phyloP scores from a whole-genome alignment of 352 stramenopile genomes.

The Pythium vanterpoolii region DNA sequence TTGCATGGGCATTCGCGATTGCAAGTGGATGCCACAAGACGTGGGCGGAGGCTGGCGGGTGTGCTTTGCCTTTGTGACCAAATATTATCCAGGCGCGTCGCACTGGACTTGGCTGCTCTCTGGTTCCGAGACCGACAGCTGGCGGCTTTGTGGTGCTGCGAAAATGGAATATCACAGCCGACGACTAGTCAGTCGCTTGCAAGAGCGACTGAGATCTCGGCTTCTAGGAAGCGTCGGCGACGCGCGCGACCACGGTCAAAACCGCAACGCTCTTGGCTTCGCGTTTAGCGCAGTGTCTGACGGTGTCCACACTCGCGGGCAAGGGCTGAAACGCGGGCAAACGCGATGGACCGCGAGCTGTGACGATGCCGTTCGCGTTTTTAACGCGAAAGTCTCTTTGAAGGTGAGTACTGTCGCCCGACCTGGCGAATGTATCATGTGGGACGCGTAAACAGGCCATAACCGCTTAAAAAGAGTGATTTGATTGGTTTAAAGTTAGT shows the following conservation, averaged over 20 bases:
- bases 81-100: neutral
- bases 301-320: neutral
- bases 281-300: neutral
- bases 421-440: constrained; percentile 23
- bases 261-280: neutral
- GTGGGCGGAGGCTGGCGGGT: neutral
- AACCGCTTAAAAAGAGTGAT: constrained; percentile 5
- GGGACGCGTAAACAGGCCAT: constrained; percentile 22
- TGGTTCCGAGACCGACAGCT: too few species aligned
- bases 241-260: neutral
- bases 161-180: too few species aligned
- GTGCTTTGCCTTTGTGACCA: neutral
- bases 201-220: neutral
- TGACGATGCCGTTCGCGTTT: neutral
- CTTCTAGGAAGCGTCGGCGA: neutral
- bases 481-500: constrained; percentile 15
- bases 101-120: neutral
- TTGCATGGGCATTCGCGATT: neutral
- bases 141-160: too few species aligned
- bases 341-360: neutral
- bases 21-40: neutral
- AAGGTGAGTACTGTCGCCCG: constrained; percentile 2
- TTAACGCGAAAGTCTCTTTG: constrained; percentile 10
- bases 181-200: too few species aligned
- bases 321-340: neutral